Base-by-base conservation (phyloP, 148 eudicot genomes). In the Fagopyrum esculentum region DNA sequence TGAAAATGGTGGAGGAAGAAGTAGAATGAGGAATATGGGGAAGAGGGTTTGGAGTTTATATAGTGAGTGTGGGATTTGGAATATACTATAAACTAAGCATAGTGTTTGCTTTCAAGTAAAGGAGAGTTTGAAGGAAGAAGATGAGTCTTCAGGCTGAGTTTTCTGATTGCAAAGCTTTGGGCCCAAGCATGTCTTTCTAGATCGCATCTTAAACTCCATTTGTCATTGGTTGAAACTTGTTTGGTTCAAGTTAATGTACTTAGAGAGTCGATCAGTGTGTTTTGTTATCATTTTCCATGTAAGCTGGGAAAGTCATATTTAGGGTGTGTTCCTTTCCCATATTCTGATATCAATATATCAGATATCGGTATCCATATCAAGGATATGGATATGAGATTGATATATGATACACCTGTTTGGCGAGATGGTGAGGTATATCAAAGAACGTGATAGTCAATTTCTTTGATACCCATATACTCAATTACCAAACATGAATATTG, bases 21-120 rank as follows among this genome's bases (percentile, higher is more conserved):
- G 16, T 29, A 9, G 40, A 30, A 63, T 63, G 45, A 9, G 29
- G 6, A n/a, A 16, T 5, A 11, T 29, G 44, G 44, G 45, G 44
- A 12, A 6, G 63, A 57, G 22, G 60, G 17, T 55, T 55, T 30
- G 7, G 66, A 60, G 66, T 22, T 60, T 60, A 60, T 60, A 60
- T 60, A 60, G 66, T 8, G 6, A 12, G 40, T 60, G 7, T 60
- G 19, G 10, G 4, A 35, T 30, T 6, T 60, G 22, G 35, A 60
- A 22, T 60, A 2, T 60, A 26, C 11, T 19, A 60, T 19, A 60
- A 26, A 60, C 15, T 55, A 55, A 16, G 60, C 9, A 26, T 60
- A 35, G 66, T 22, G 66, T 22, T 60, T 60, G 66, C 66, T 60
- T 60, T 60, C 35, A 11, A 26, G 66, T 60, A 60, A 60, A 60